Evolutionary conservation across 2,329 filamentous ascomycete species (phyloP).

Genomic region (Magnaporthiopsis poae): DNA sequence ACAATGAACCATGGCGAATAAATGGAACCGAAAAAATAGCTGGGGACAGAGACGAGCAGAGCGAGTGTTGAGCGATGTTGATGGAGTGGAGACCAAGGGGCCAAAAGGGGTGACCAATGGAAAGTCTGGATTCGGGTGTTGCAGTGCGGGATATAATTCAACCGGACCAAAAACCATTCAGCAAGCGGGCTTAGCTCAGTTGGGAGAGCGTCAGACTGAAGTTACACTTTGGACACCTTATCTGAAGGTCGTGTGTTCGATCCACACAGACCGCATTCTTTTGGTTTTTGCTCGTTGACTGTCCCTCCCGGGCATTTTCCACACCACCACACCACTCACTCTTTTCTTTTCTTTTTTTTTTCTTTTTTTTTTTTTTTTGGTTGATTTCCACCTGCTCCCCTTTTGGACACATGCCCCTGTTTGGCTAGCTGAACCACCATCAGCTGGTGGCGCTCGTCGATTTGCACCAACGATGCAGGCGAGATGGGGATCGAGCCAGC

Average conservation of each 20-base stretch:
- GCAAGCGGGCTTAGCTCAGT: neutral
- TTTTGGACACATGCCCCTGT: no score
- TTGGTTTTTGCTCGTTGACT: neutral
- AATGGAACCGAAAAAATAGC: no score
- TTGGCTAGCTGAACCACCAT: neutral
- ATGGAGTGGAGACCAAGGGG: neutral
- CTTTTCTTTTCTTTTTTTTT: no score
- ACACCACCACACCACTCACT: no score
- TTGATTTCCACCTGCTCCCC: no score
- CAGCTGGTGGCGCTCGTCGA: neutral
- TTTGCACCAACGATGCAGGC: neutral
- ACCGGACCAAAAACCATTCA: neutral
- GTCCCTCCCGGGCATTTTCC: neutral
- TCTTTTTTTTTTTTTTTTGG: no score
- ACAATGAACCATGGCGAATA: no score
- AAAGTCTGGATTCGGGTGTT: no score
- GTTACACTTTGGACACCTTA: neutral
- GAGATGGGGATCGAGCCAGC: neutral
- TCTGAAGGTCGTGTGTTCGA: neutral
- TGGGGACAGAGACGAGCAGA: neutral
- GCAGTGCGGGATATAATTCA: neutral
- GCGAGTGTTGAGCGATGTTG: neutral
- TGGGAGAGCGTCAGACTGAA: neutral
- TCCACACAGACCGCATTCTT: neutral
- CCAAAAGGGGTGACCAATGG: neutral